A percentile compares a stretch with the other conserved stretches of the same genome.
Evolutionary conservation across 306 rosid genomes (phyloP).

Genomic region (Trifolium pratense): DNA sequence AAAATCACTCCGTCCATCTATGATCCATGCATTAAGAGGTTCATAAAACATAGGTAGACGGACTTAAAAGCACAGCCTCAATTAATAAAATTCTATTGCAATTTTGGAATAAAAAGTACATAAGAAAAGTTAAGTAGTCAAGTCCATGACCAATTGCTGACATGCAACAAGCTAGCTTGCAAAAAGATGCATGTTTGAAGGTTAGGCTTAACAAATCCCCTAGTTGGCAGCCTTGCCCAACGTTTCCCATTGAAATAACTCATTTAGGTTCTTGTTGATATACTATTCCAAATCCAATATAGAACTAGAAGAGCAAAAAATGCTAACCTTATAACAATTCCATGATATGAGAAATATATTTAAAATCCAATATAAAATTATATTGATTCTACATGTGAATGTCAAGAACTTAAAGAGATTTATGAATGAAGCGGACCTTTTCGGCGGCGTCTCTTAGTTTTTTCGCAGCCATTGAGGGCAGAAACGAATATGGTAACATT

Average conservation of each 20-base stretch:
- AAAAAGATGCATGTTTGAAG: conserved; percentile 16
- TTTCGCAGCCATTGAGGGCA: conserved; percentile 77
- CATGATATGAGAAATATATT: not conserved
- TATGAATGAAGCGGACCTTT: conserved; percentile 57
- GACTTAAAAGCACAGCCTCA: not conserved
- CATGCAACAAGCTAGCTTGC: conserved; percentile 18
- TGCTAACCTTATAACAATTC: conserved; percentile 7
- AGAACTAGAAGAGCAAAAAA: conserved; percentile 7
- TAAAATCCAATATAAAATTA: conserved; percentile 13
- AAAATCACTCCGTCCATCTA: not conserved
- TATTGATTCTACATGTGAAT: not conserved
- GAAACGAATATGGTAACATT: conserved; percentile 79
- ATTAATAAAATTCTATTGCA: not conserved
- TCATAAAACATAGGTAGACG: not conserved
- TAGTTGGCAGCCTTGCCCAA: conserved; percentile 15
- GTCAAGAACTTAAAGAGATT: conserved; percentile 20
- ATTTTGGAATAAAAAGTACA: not conserved
- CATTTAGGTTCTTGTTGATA: conserved; percentile 5
- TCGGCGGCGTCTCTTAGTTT: conserved; percentile 77
- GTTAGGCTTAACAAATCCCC: conserved; percentile 20
- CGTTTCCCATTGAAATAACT: conserved; percentile 20
- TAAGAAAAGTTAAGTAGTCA: not conserved
- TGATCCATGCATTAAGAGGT: conserved; percentile 8
- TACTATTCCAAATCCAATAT: conserved; percentile 25
- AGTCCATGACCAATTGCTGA: not conserved